phyloP scores from a whole-genome alignment of 768 basidiomycete genomes.

The Tylopilus subfusipes region DNA sequence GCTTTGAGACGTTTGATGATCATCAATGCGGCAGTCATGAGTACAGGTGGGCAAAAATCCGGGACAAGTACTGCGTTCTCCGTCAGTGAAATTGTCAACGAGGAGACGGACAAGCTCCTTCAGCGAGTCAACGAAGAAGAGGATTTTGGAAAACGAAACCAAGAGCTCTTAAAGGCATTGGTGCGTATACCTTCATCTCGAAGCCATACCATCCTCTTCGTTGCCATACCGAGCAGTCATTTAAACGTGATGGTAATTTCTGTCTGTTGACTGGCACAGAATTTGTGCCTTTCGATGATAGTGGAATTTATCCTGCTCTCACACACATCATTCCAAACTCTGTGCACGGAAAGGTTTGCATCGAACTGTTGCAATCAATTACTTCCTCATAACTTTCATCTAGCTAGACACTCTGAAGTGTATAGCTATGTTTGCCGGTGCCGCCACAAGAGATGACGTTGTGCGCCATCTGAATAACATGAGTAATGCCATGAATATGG shows the following conservation, averaged over 20 bases:
- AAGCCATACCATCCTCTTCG: background rate
- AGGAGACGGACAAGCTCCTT: conserved; percentile 1
- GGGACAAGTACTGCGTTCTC: background rate
- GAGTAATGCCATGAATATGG: conserved; percentile 1
- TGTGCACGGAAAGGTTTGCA: background rate
- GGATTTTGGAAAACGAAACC: background rate
- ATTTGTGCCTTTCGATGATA: background rate
- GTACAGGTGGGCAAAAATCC: background rate
- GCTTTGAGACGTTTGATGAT: background rate
- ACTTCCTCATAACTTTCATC: background rate
- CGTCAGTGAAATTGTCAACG: background rate
- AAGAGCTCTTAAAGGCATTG: conserved; percentile 2
- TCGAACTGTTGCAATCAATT: background rate
- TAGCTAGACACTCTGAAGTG: background rate
- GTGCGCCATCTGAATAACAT: background rate
- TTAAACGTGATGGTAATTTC: background rate
- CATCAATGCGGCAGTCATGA: background rate
- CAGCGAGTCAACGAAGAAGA: background rate
- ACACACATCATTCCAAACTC: background rate
- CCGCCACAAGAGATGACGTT: background rate
- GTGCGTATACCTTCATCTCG: background rate
- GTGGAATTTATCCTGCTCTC: background rate
- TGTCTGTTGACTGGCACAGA: background rate
- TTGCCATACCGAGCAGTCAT: background rate
- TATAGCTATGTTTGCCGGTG: conserved; percentile 4